Base-by-base conservation (phyloP, 2,329 filamentous ascomycete species). In the Epicoccum sorghinum region DNA sequence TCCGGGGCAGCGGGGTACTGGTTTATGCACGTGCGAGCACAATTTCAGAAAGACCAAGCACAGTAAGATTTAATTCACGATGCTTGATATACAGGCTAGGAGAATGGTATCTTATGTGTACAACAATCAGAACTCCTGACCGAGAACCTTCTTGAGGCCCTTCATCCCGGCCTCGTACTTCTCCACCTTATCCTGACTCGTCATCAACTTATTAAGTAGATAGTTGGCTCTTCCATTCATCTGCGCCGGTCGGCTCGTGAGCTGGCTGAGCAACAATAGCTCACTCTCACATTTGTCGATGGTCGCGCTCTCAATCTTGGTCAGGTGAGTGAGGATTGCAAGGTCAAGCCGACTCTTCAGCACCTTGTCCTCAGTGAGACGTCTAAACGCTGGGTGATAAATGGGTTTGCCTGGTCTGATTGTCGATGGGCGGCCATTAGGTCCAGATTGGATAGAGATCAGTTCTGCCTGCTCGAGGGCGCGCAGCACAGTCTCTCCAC, bases 341-440 rank as follows among this genome's bases (percentile, higher is more conserved):
- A 96, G 78, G 54, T 82, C 79, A 56, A 97, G 84, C 60, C 87
- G 85, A 32, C 89, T 88, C 37, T 82, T 82, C 37, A 97, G 80
- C 0, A 91, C 90, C 6, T 82, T 80, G 69, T 97, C 93, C 40
- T 84, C 77, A 0, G 86, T 82, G 33, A 97, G 78, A 33, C 84
- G 80, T 55, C 83, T 82, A 77, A 98, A 98, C 0, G 93, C 93
- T 1, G 93, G 86, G 53, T 87, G 86, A 74, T 93, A 96, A 24
- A 98, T 89, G 0, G 93, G 93, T 68, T 90, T 91, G 22, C 92
- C 92, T 0, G 91, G 89, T 48, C 83, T 87, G 72, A 98, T 89
- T 29, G 80, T 81, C 52, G 87, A 85, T 0, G 95, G 93, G 0
- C 92, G 87, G 0, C 95, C 93, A 40, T 89, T 88, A 44, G 82